These are phyloP conservation scores for Talaromyces albobiverticillius DNA, from an alignment of 2,329 filamentous ascomycete species.

Conservation along the genomic window DNA sequence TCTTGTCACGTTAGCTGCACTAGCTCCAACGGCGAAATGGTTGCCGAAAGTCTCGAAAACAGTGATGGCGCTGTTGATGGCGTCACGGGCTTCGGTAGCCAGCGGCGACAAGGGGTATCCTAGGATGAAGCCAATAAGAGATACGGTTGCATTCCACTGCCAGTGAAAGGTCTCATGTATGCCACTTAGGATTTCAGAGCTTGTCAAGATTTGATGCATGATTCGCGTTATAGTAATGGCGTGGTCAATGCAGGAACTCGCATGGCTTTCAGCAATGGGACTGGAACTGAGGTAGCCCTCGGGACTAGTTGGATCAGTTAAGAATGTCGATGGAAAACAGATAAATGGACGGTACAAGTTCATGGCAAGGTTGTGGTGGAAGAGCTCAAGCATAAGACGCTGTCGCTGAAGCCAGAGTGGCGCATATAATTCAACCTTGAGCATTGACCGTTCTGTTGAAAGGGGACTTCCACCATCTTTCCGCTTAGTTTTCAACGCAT, in stretches of 20 bases:
- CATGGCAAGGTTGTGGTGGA: slow-evolving; percentile 39
- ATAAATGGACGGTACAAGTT: slow-evolving; percentile 43
- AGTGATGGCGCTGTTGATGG: slow-evolving; percentile 32
- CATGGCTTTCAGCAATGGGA: slow-evolving; percentile 25
- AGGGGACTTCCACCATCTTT: slow-evolving; percentile 31
- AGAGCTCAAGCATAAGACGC: slow-evolving; percentile 40
- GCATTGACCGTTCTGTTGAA: slow-evolving; percentile 36
- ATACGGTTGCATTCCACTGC: slow-evolving; percentile 44
- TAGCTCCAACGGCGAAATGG: slow-evolving; percentile 32
- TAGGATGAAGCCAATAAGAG: slow-evolving; percentile 41
- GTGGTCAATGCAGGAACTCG: slow-evolving; percentile 30
- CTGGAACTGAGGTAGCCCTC: not conserved
- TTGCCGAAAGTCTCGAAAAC: slow-evolving; percentile 37
- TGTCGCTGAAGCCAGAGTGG: slow-evolving; percentile 44
- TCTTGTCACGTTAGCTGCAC: slow-evolving; percentile 32
- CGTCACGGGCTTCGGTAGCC: slow-evolving; percentile 28
- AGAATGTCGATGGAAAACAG: slow-evolving; percentile 24
- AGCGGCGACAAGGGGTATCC: slow-evolving; percentile 33
- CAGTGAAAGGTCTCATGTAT: slow-evolving; percentile 43
- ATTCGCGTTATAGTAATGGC: slow-evolving; percentile 39
- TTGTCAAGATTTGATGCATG: slow-evolving; percentile 32
- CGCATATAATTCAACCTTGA: slow-evolving; percentile 35
- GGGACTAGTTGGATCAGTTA: slow-evolving; percentile 3
- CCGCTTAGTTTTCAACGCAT: slow-evolving; percentile 36
- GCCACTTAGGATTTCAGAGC: slow-evolving; percentile 33